Conservation (phyloP, 1,139 yeast genomes). For the Maudiozyma humilis region DNA sequence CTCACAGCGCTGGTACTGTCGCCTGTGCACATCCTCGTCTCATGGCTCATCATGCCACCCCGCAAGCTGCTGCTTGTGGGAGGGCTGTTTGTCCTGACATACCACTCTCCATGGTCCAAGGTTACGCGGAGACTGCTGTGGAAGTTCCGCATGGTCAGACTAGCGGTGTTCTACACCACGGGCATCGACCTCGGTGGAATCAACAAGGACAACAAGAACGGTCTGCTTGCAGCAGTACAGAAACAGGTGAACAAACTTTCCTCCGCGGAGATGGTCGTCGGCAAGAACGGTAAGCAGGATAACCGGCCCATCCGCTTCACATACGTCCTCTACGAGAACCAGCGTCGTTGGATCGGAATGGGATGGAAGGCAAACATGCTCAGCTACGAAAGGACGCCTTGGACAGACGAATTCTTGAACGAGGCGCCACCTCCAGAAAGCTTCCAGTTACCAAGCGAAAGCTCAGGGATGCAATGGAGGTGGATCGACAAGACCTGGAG, state of each 20-base stretch:
- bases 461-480: constrained; percentile 67
- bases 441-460: constrained; percentile 83
- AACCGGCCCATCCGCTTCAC: constrained; percentile 73
- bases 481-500: constrained; percentile 96
- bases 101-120: constrained; percentile 78
- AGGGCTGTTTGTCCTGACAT: constrained; percentile 63
- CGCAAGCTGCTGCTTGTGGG: constrained; percentile 52
- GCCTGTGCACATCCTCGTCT: constrained; percentile 67
- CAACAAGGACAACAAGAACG: constrained; percentile 26
- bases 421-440: constrained; percentile 74
- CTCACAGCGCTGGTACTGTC: constrained; percentile 81
- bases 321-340: constrained; percentile 91
- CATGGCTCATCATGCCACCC: constrained; percentile 63
- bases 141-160: constrained; percentile 67
- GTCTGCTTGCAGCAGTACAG: constrained; percentile 30
- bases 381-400: constrained; percentile 88
- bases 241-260: constrained; percentile 27
- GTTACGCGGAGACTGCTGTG: constrained; percentile 76
- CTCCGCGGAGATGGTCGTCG: constrained; percentile 8
- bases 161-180: constrained; percentile 69
- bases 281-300: constrained; percentile 6
- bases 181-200: constrained; percentile 74
- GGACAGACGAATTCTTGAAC: constrained; percentile 95
- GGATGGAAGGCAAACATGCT: constrained; percentile 94
- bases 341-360: constrained; percentile 93